Evolutionary conservation across 1,284 basidiomycete genomes (phyloP).

Genomic region (Cryptococcus sp.): DNA sequence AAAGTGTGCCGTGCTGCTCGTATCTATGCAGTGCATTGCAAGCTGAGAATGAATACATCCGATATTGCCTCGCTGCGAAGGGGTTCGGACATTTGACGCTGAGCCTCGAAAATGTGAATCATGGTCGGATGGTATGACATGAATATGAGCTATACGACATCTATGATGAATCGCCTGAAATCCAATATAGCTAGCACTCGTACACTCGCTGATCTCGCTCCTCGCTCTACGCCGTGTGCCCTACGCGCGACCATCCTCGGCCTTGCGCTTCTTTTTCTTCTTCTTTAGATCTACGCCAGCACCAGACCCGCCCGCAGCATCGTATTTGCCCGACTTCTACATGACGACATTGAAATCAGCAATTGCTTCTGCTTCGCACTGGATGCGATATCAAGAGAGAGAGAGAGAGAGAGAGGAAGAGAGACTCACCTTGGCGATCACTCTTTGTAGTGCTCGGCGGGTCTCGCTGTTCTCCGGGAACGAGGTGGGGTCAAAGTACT

Average conservation of each 20-base stretch:
- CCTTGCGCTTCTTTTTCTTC: slow-evolving; percentile 35
- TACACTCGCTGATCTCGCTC: no score
- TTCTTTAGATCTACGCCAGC: slow-evolving; percentile 19
- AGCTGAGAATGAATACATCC: no score
- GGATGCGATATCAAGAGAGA: neutral
- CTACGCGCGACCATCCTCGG: slow-evolving; percentile 7
- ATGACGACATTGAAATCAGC: neutral
- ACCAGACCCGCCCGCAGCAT: slow-evolving; percentile 7
- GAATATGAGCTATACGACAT: neutral
- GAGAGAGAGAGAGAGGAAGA: neutral
- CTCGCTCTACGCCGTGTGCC: neutral
- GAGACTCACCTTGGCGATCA: slow-evolving; percentile 29
- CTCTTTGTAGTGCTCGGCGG: slow-evolving; percentile 43
- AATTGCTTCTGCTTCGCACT: slow-evolving; percentile 4
- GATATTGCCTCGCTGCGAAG: no score
- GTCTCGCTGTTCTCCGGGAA: slow-evolving; percentile 49
- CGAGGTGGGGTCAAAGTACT: slow-evolving; percentile 62
- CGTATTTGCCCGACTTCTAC: slow-evolving; percentile 24
- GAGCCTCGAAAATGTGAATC: no score
- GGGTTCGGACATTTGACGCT: no score
- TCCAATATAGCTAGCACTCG: no score
- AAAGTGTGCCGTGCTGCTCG: no score
- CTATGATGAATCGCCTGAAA: neutral
- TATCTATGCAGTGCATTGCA: neutral
- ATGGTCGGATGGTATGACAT: neutral